These are phyloP conservation scores for Lachnellula subtilissima DNA, from an alignment of 2,329 filamentous ascomycete species.

Conservation along the genomic window DNA sequence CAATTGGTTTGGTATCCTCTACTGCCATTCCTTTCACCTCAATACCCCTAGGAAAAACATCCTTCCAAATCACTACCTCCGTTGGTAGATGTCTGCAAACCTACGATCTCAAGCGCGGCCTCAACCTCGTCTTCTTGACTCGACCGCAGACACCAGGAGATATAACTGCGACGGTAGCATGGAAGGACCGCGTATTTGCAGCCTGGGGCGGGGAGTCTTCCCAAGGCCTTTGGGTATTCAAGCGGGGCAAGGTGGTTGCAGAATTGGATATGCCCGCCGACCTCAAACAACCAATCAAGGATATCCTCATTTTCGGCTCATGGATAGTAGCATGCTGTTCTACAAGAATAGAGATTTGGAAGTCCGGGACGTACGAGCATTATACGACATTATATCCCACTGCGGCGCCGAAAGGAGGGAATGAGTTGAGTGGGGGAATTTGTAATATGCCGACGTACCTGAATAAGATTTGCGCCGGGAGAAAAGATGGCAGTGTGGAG, in stretches of 20 bases:
- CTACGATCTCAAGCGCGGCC: conserved; percentile 84
- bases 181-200: conserved; percentile 83
- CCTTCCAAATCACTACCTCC: conserved; percentile 95
- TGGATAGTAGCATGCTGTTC: conserved; percentile 81
- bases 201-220: conserved; percentile 70
- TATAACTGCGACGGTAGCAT: conserved; percentile 83
- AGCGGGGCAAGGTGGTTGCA: conserved; percentile 78
- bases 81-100: conserved; percentile 88
- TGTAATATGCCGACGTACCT: conserved; percentile 90
- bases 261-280: conserved; percentile 66
- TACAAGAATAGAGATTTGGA: conserved; percentile 85
- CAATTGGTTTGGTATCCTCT: conserved; percentile 87
- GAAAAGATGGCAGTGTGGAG: conserved; percentile 82
- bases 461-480: conserved; percentile 91
- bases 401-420: conserved; percentile 51
- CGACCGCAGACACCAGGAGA: conserved; percentile 79
- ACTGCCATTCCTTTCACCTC: conserved; percentile 87
- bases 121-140: conserved; percentile 91
- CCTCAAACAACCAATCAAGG: conserved; percentile 65
- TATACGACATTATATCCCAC: conserved; percentile 74
- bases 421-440: conserved; percentile 70
- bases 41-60: conserved; percentile 84
- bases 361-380: conserved; percentile 74
- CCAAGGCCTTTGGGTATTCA: conserved; percentile 83
- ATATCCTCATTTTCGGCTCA: conserved; percentile 78